These are phyloP conservation scores for Tetrapisispora taiwanensis DNA, from an alignment of 805 yeast species.

Conservation along the genomic window DNA sequence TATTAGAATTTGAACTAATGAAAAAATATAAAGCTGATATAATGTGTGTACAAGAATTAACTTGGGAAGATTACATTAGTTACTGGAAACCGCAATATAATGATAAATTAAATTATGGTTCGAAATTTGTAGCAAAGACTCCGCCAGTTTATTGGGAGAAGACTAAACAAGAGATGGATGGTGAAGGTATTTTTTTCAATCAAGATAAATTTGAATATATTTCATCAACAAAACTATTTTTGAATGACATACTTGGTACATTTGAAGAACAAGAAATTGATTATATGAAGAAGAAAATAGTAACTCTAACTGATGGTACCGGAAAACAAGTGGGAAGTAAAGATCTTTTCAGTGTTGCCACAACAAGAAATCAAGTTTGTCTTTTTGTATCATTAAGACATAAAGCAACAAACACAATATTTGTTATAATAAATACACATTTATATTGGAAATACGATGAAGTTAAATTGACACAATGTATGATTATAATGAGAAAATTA, in stretches of 20 bases:
- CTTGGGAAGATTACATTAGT: constrained; percentile 31
- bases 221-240: constrained; percentile 28
- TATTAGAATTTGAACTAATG: constrained; percentile 32
- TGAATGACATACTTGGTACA: constrained; percentile 25
- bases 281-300: constrained; percentile 15
- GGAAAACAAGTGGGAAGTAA: constrained; percentile 21
- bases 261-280: constrained; percentile 22
- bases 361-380: constrained; percentile 47
- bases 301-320: constrained; percentile 25
- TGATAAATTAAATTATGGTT: constrained; percentile 32
- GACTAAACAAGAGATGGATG: constrained; percentile 42
- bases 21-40: constrained; percentile 37
- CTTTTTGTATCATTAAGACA: constrained; percentile 41
- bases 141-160: constrained; percentile 45
- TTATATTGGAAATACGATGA: constrained; percentile 51
- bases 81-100: constrained; percentile 32
- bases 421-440: constrained; percentile 50
- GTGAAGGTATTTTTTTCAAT: constrained; percentile 48
- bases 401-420: constrained; percentile 28
- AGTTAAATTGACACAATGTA: constrained; percentile 45
- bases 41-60: constrained; percentile 52
- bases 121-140: constrained; percentile 40
- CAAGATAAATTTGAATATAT: constrained; percentile 36
- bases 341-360: constrained; percentile 28
- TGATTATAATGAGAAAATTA: constrained; percentile 33